phyloP scores from a whole-genome alignment of 345 rosid species.

The Pugionium cornutum region DNA sequence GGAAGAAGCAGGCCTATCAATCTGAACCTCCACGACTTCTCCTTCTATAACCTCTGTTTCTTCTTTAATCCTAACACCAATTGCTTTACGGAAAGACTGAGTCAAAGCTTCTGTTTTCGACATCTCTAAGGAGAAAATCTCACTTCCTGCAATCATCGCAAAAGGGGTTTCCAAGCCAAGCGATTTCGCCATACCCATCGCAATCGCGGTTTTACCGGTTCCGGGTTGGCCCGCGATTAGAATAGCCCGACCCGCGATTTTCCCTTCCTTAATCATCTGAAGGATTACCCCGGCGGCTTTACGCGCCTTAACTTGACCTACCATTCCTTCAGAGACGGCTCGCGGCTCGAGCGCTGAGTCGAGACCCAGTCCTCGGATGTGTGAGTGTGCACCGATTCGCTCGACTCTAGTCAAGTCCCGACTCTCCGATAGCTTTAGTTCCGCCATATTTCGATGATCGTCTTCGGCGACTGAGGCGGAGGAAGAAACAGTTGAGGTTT shows the following conservation, averaged over 20 bases:
- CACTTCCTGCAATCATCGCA: constrained; percentile 86
- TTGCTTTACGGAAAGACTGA: constrained; percentile 82
- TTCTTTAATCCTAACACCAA: constrained; percentile 91
- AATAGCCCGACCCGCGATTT: constrained; percentile 87
- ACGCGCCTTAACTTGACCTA: constrained; percentile 75
- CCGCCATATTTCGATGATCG: constrained; percentile 52
- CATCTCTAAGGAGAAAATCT: constrained; percentile 90
- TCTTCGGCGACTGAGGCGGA: constrained; percentile 25
- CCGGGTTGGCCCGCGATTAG: constrained; percentile 97
- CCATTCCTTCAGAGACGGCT: constrained; percentile 88
- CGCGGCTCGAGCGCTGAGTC: constrained; percentile 90
- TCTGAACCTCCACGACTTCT: constrained; percentile 86
- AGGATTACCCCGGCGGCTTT: constrained; percentile 95
- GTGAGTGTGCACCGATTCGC: constrained; percentile 95
- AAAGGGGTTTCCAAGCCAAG: constrained; percentile 93
- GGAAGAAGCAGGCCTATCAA: constrained; percentile 76
- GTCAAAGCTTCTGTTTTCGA: constrained; percentile 90
- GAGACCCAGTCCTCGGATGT: constrained; percentile 89
- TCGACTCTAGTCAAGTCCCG: constrained; percentile 91
- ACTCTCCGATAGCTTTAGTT: constrained; percentile 70
- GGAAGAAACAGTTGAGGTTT: constrained; percentile 19
- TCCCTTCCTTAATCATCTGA: constrained; percentile 87
- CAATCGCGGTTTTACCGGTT: constrained; percentile 93
- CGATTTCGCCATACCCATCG: constrained; percentile 98
- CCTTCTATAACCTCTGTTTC: constrained; percentile 91